These are phyloP conservation scores for Penicillium hordei DNA, from an alignment of 2,329 filamentous ascomycete genomes.

Conservation along the genomic window DNA sequence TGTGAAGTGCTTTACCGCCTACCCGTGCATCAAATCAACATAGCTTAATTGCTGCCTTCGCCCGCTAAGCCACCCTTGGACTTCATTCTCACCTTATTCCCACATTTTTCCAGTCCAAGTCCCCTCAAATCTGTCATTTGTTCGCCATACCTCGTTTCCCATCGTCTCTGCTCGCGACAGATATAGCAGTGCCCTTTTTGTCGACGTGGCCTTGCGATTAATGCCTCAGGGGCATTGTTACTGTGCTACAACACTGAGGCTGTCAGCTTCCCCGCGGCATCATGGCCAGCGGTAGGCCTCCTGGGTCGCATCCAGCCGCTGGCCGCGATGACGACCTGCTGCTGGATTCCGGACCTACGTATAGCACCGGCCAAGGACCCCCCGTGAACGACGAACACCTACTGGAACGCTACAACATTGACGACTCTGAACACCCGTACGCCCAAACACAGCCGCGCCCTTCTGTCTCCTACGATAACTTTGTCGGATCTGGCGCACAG, in stretches of 20 bases:
- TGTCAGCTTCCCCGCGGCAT: conserved; percentile 38
- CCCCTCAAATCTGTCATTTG: background rate
- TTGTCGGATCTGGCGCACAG: conserved; percentile 68
- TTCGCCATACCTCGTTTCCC: conserved; percentile 5
- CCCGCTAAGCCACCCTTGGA: conserved; percentile 25
- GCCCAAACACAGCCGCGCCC: conserved; percentile 63
- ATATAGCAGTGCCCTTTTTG: conserved; percentile 9
- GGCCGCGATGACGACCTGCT: conserved; percentile 47
- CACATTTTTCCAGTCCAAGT: conserved; percentile 3
- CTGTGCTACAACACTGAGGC: conserved; percentile 30
- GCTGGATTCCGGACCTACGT: conserved; percentile 49
- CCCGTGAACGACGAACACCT: conserved; percentile 80
- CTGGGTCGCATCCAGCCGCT: conserved; percentile 49
- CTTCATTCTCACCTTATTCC: conserved; percentile 11
- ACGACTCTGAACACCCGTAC: conserved; percentile 59
- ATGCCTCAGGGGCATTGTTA: conserved; percentile 40
- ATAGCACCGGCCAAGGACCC: conserved; percentile 73
- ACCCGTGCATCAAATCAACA: conserved; percentile 24
- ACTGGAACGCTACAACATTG: conserved; percentile 70
- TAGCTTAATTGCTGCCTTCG: conserved; percentile 23
- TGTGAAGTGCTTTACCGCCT: conserved; percentile 20
- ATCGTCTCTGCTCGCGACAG: conserved; percentile 2
- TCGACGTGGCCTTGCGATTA: conserved; percentile 27
- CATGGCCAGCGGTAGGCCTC: conserved; percentile 56
- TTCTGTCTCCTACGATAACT: conserved; percentile 92